phyloP scores from a whole-genome alignment of 345 rosid species.

The Eutrema japonicum region DNA sequence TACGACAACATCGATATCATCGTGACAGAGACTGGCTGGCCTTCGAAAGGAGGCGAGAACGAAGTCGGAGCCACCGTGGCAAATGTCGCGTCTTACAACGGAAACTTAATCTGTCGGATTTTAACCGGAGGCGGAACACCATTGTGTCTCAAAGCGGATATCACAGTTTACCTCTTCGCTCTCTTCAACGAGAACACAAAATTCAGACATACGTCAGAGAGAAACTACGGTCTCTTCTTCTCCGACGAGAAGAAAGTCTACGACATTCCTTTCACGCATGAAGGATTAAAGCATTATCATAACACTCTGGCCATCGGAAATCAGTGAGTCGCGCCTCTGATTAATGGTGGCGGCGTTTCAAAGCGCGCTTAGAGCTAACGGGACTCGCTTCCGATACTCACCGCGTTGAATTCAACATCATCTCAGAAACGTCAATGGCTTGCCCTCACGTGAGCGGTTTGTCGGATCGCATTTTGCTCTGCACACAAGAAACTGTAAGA shows the following conservation, averaged over 20 bases:
- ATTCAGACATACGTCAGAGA: slow-evolving; percentile 79
- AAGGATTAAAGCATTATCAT: slow-evolving; percentile 58
- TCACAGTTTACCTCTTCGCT: slow-evolving; percentile 88
- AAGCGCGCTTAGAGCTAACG: slow-evolving; percentile 28
- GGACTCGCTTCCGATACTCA: too few relatives aligned
- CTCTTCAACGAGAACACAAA: slow-evolving; percentile 89
- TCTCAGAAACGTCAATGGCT: too few relatives aligned
- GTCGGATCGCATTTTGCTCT: too few relatives aligned
- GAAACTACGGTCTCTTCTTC: slow-evolving; percentile 91
- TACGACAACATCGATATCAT: slow-evolving; percentile 69
- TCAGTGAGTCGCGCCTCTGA: slow-evolving; percentile 37
- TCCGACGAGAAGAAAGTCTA: slow-evolving; percentile 82
- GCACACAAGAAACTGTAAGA: too few relatives aligned
- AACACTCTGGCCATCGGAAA: slow-evolving; percentile 41
- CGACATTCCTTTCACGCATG: slow-evolving; percentile 67
- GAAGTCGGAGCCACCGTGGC: slow-evolving; percentile 71
- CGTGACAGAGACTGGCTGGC: slow-evolving; percentile 98
- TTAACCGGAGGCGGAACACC: slow-evolving; percentile 93
- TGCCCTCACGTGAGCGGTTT: too few relatives aligned
- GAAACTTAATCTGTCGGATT: slow-evolving; percentile 78
- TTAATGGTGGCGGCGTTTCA: slow-evolving; percentile 50
- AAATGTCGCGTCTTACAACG: slow-evolving; percentile 90
- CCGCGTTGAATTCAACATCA: too few relatives aligned
- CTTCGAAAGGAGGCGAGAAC: slow-evolving; percentile 77
- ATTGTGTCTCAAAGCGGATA: slow-evolving; percentile 71